A percentile compares a stretch with the other conserved stretches of the same genome.
phyloP scores from a whole-genome alignment of 331 rosid genomes.

The Quercus tomentella region DNA sequence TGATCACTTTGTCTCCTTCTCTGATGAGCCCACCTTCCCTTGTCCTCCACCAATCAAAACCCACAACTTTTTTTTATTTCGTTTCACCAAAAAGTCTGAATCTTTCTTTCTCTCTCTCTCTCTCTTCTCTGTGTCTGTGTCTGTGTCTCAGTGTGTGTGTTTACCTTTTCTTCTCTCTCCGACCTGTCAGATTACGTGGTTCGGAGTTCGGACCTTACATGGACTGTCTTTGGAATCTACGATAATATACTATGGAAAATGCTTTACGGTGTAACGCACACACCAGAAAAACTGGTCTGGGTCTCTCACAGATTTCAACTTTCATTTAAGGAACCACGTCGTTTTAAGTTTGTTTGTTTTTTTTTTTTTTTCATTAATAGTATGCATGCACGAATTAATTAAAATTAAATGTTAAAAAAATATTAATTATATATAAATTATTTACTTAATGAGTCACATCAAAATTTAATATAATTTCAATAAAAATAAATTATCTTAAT shows the following conservation, averaged over 20 bases:
- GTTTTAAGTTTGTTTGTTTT: neutral
- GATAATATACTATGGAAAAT: neutral
- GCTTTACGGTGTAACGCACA: neutral
- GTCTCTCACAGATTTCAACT: neutral
- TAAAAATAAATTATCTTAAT: too few relatives aligned
- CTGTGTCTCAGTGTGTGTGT: too few relatives aligned
- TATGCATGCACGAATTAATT: too few relatives aligned
- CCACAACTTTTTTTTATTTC: neutral
- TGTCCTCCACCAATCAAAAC: neutral
- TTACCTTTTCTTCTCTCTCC: neutral
- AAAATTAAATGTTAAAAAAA: too few relatives aligned
- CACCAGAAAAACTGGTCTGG: neutral
- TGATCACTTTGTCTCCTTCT: neutral
- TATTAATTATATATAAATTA: too few relatives aligned
- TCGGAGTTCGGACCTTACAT: neutral
- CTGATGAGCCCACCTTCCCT: neutral
- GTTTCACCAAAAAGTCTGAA: neutral
- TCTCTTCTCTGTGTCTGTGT: neutral
- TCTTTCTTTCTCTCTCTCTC: neutral
- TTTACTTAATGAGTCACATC: too few relatives aligned
- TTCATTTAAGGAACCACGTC: neutral
- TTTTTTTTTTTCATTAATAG: neutral
- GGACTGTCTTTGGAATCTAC: neutral
- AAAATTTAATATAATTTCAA: too few relatives aligned
- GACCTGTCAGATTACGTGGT: conserved; percentile 5